Base-by-base conservation (phyloP, 2,329 filamentous ascomycete species). In the Xylariaceae sp. region DNA sequence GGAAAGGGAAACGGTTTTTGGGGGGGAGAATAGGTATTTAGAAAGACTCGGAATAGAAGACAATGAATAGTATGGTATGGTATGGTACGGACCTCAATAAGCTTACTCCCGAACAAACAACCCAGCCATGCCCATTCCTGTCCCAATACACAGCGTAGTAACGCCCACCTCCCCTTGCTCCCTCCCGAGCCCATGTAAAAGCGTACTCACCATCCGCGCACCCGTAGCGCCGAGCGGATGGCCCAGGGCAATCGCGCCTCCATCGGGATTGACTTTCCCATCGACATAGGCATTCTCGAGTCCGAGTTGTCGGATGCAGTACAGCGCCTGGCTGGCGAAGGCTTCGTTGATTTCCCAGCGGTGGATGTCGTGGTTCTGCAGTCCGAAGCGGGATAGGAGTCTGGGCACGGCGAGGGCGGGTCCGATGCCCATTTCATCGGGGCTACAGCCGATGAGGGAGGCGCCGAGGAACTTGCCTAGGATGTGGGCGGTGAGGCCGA, bases 341-440 rank as follows among this genome's bases (percentile, higher is more conserved):
- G 84, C 83, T 80, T 96, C 91, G 71, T 96, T 96, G 71, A 96
- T 87, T 76, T 96, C 91, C 91, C 91, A 96, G 7, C 94, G 76
- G 37, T 86, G 80, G 0, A 97, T 82, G 55, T 96, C 89, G 2
- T 77, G 75, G 9, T 76, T 85, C 43, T 73, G 68, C 11, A 96
- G 70, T 0, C 85, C 89, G 1, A 86, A 80, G 57, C 83, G 81
- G 19, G 75, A 70, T n/a, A 96, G 77, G 26, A 96, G 77, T 68
- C 86, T 88, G 5, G 91, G 91, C 50, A 96, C 92, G 0, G 89
- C 91, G 31, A 95, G 68, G 0, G 90, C 89, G 0, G 92, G 91
- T 0, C 92, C 91, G 55, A 96, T 78, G 40, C 92, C 91, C 92
- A 97, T 96, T 78, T 96, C 91, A 67, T 95, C 90, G 0, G 92